Percentiles rank a stretch among this genome's conserved stretches.
Evolutionary conservation across 2,329 filamentous ascomycete genomes (phyloP).

Genomic region (Pleurostoma richardsiae): DNA sequence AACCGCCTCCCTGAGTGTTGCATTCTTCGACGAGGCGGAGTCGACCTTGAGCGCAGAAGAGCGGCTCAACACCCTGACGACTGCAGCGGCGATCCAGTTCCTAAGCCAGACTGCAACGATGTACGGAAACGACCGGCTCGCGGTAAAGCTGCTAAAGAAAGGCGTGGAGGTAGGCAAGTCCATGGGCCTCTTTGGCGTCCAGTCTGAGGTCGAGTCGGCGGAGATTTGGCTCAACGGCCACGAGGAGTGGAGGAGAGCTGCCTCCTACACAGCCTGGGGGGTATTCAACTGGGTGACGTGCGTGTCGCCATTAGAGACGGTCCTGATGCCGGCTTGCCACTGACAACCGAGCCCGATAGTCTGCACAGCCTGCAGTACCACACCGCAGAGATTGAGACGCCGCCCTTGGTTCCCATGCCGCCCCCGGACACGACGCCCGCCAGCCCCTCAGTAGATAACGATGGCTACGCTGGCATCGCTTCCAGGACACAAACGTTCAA

Average conservation of each 20-base stretch:
- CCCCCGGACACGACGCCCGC: too few relatives aligned
- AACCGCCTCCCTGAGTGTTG: slow-evolving; percentile 1
- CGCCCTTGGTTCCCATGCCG: slow-evolving; percentile 4
- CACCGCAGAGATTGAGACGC: slow-evolving; percentile 1
- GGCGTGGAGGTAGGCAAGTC: slow-evolving; percentile 4
- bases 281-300: slow-evolving; percentile 7
- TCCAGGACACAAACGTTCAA: slow-evolving; percentile 6
- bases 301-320: neutral
- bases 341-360: neutral
- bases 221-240: slow-evolving; percentile 7
- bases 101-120: slow-evolving; percentile 3
- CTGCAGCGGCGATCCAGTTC: slow-evolving; percentile 7
- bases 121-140: slow-evolving; percentile 4
- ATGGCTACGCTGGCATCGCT: too few relatives aligned
- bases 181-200: slow-evolving; percentile 6
- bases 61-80: slow-evolving; percentile 2
- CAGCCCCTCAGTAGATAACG: too few relatives aligned
- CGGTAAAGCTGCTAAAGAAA: slow-evolving; percentile 1
- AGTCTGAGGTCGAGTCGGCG: neutral
- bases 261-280: slow-evolving; percentile 8
- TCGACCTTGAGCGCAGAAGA: slow-evolving; percentile 4
- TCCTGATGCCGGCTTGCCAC: too few relatives aligned
- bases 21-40: slow-evolving; percentile 6
- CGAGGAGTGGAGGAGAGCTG: slow-evolving; percentile 4
- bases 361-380: slow-evolving; percentile 5